Evolutionary conservation across 768 basidiomycete genomes (phyloP).

Genomic region (Grammothele lineata): DNA sequence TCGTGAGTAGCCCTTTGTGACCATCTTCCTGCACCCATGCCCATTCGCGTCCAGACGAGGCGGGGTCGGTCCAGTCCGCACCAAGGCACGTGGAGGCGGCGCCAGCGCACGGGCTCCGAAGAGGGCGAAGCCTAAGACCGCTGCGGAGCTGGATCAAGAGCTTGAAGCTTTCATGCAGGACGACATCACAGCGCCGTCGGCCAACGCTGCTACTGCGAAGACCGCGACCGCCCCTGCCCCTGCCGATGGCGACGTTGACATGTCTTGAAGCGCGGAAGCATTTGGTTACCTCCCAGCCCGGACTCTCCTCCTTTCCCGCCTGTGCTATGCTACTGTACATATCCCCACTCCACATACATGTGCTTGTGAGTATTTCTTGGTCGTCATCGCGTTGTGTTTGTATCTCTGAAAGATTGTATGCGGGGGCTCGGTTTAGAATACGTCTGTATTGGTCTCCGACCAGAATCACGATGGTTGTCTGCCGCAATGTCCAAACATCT

Average conservation of each 20-base stretch:
- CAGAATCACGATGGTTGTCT: too few species aligned
- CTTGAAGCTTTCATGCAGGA: constrained; percentile 84
- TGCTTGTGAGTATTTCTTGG: too few species aligned
- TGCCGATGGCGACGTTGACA: constrained; percentile 17
- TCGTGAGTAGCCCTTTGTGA: background rate
- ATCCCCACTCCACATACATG: too few species aligned
- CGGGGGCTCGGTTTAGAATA: too few species aligned
- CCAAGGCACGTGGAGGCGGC: constrained; percentile 29
- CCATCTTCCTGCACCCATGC: background rate
- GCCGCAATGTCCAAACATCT: too few species aligned
- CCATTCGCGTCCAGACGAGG: constrained; percentile 11
- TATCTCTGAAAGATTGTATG: too few species aligned
- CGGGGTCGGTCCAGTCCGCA: constrained; percentile 31
- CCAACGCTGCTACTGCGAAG: constrained; percentile 18
- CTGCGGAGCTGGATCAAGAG: constrained; percentile 83
- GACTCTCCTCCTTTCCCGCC: too few species aligned
- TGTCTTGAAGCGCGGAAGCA: constrained; percentile 8
- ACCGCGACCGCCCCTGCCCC: background rate
- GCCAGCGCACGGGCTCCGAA: constrained; percentile 19
- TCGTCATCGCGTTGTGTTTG: too few species aligned
- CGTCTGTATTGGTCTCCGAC: too few species aligned
- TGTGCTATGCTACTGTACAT: too few species aligned
- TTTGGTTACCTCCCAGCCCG: too few species aligned
- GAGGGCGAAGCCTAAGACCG: constrained; percentile 56
- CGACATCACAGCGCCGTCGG: constrained; percentile 28